phyloP scores from a whole-genome alignment of 768 basidiomycete species.

The Strobilomyces echinocephalus region DNA sequence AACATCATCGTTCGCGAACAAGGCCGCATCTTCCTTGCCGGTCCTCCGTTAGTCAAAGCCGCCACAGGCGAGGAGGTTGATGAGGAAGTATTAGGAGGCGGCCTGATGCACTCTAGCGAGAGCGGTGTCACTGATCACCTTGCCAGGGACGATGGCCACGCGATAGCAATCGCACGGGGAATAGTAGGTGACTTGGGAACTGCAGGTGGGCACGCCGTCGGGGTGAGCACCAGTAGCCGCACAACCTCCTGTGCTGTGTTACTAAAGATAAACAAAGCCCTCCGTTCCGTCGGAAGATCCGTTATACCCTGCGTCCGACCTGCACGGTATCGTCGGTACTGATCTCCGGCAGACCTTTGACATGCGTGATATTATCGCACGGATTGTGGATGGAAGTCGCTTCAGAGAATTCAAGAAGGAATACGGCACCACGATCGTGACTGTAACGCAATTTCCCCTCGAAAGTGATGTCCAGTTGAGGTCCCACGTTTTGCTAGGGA shows the following conservation, averaged over 20 bases:
- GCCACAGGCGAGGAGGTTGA: constrained; percentile 92
- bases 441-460: constrained; percentile 43
- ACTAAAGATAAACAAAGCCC: constrained; percentile 41
- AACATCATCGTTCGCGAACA: constrained; percentile 88
- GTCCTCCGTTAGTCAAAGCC: constrained; percentile 91
- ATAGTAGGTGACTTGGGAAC: constrained; percentile 75
- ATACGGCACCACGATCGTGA: constrained; percentile 86
- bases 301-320: constrained; percentile 71
- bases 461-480: constrained; percentile 2
- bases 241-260: not conserved
- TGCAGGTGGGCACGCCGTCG: constrained; percentile 46
- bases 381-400: constrained; percentile 84
- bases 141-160: constrained; percentile 81
- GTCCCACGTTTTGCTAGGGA: constrained; percentile 43
- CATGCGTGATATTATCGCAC: constrained; percentile 90
- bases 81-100: constrained; percentile 88
- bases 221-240: constrained; percentile 40
- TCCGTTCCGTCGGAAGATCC: constrained; percentile 61
- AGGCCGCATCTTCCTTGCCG: constrained; percentile 90
- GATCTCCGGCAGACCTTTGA: constrained; percentile 87
- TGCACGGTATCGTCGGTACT: constrained; percentile 89
- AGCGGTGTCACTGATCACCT: constrained; percentile 90
- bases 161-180: constrained; percentile 70
- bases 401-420: constrained; percentile 97
- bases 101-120: constrained; percentile 86